These are phyloP conservation scores for Neurospora sp. DNA, from an alignment of 495 filamentous ascomycete species.

Conservation along the genomic window DNA sequence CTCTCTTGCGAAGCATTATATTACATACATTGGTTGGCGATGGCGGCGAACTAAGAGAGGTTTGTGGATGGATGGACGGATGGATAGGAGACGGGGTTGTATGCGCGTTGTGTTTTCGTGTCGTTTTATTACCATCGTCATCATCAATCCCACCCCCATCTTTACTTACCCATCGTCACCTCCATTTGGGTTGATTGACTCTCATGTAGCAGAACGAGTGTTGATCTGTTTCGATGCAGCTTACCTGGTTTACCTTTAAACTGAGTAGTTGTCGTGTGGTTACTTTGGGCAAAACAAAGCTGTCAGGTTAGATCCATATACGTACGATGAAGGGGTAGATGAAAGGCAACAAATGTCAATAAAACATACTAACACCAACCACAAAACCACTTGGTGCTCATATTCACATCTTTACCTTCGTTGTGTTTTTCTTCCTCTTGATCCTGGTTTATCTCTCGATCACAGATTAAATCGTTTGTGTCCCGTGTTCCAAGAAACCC, in stretches of 20 bases:
- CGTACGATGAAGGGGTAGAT: no score
- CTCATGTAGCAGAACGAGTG: no score
- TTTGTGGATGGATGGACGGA: not conserved
- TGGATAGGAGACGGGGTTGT: not conserved
- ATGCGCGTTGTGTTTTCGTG: not conserved
- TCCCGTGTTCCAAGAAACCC: not conserved
- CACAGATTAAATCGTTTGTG: not conserved
- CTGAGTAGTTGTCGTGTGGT: no score
- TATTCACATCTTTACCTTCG: not conserved
- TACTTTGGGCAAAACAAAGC: no score
- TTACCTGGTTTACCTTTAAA: no score
- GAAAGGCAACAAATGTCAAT: no score
- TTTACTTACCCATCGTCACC: no score
- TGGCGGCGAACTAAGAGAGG: not conserved
- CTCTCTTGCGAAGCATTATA: not conserved
- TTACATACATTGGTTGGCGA: not conserved
- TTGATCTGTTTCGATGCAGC: no score
- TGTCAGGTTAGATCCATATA: no score
- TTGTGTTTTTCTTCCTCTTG: not conserved
- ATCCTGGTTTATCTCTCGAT: not conserved
- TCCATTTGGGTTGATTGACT: no score
- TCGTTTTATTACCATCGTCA: not conserved
- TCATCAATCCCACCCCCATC: no score
- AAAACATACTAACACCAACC: no score
- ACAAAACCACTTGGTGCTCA: not conserved